Conservation (phyloP, 2,329 filamentous ascomycete species). For the Monosporascus ibericus region DNA sequence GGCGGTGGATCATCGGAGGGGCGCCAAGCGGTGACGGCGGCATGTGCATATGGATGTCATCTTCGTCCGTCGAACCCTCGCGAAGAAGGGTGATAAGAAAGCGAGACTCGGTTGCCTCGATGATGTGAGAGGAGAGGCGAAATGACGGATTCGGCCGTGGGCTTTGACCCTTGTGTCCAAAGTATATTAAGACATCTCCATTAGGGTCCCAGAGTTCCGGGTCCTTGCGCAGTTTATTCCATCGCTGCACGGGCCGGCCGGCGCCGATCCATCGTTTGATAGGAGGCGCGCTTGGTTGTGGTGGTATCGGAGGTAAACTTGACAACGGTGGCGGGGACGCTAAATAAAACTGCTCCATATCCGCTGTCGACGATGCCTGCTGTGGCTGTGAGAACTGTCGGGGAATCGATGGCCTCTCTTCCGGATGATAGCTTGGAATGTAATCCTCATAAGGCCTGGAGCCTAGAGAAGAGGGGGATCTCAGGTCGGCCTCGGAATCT, state of each 20-base stretch:
- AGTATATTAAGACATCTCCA: conserved; percentile 53
- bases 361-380: conserved; percentile 10
- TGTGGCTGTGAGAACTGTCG: conserved; percentile 13
- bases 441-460: conserved; percentile 22
- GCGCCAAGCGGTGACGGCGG: conserved; percentile 37
- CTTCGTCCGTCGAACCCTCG: conserved; percentile 42
- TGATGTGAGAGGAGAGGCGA: conserved; percentile 51
- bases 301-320: conserved; percentile 38
- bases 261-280: conserved; percentile 49
- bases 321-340: conserved; percentile 35
- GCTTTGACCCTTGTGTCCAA: conserved; percentile 39
- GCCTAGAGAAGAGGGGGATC: conserved; percentile 33
- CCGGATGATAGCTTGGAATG: conserved; percentile 11
- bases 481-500: conserved; percentile 16
- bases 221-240: conserved; percentile 54
- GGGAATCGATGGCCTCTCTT: conserved; percentile 18
- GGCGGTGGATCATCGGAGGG: conserved; percentile 33
- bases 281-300: conserved; percentile 25
- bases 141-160: conserved; percentile 47
- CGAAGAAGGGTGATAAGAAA: conserved; percentile 47
- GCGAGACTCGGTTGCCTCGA: conserved; percentile 51
- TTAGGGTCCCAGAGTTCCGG: conserved; percentile 56
- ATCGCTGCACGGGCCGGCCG: conserved; percentile 41
- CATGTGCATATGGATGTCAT: conserved; percentile 31
- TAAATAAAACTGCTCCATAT: conserved; percentile 16